Conservation (phyloP, 345 rosid genomes). For the Murraya paniculata region DNA sequence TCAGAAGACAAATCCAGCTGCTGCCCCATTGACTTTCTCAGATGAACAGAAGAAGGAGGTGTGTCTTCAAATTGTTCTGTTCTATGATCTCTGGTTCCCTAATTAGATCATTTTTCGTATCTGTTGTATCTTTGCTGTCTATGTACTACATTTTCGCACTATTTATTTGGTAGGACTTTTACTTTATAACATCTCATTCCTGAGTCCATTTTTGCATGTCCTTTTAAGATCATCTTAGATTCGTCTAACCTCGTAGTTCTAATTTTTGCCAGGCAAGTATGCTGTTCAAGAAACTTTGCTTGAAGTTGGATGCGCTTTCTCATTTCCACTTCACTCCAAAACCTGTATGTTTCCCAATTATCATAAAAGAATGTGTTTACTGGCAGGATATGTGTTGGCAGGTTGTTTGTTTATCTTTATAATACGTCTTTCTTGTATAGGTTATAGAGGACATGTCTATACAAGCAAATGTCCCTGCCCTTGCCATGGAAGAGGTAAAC, state of each 20-base stretch:
- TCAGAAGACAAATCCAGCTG: constrained; percentile 62
- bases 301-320: constrained; percentile 96
- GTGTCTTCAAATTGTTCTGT: constrained; percentile 1
- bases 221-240: not conserved
- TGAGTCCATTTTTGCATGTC: not conserved
- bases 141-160: not conserved
- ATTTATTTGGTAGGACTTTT: not conserved
- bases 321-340: constrained; percentile 97
- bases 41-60: constrained; percentile 94
- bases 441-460: constrained; percentile 89
- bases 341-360: constrained; percentile 59
- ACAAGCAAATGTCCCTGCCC: constrained; percentile 87
- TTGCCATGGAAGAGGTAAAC: constrained; percentile 97
- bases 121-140: not conserved
- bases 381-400: not conserved
- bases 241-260: constrained; percentile 3
- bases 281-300: constrained; percentile 74
- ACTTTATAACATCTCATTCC: not conserved
- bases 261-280: constrained; percentile 56
- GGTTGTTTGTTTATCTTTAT: not conserved
- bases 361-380: not conserved
- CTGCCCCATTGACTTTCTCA: constrained; percentile 64
- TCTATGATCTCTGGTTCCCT: not conserved
- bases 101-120: not conserved
- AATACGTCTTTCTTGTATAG: constrained; percentile 36